Percentiles rank a stretch among this genome's conserved stretches.
Evolutionary conservation across 495 filamentous ascomycete species (phyloP).

Genomic region (Cercophora newfieldiana): DNA sequence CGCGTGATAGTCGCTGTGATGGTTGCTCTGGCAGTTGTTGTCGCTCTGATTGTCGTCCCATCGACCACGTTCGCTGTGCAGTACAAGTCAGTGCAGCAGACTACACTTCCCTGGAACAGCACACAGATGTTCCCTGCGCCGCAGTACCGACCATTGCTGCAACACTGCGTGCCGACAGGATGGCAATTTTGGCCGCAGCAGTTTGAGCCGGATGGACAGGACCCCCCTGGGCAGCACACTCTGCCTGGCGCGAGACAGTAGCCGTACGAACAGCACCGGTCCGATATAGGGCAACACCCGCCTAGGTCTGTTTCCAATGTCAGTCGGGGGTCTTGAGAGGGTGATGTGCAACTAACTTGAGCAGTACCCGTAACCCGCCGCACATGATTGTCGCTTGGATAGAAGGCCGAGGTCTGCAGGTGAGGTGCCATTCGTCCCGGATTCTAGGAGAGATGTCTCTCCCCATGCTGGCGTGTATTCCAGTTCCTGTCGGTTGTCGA

Average conservation of each 20-base stretch:
- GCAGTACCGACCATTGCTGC: constrained; percentile 2
- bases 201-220: neutral
- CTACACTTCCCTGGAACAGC: neutral
- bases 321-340: neutral
- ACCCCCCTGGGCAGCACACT: neutral
- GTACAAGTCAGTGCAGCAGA: constrained; percentile 1
- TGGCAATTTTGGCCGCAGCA: neutral
- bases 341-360: neutral
- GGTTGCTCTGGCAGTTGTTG: neutral
- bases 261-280: neutral
- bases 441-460: too few species aligned
- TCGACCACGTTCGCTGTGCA: constrained; percentile 1
- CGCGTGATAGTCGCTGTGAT: neutral
- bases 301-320: neutral
- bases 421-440: too few species aligned
- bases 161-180: neutral
- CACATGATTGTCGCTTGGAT: too few species aligned
- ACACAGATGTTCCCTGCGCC: neutral
- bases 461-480: too few species aligned
- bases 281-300: neutral
- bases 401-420: too few species aligned
- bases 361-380: neutral
- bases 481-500: too few species aligned
- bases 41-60: neutral
- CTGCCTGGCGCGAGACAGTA: neutral